Conservation (phyloP, 495 filamentous ascomycete species). For the Penicillium soppii region DNA sequence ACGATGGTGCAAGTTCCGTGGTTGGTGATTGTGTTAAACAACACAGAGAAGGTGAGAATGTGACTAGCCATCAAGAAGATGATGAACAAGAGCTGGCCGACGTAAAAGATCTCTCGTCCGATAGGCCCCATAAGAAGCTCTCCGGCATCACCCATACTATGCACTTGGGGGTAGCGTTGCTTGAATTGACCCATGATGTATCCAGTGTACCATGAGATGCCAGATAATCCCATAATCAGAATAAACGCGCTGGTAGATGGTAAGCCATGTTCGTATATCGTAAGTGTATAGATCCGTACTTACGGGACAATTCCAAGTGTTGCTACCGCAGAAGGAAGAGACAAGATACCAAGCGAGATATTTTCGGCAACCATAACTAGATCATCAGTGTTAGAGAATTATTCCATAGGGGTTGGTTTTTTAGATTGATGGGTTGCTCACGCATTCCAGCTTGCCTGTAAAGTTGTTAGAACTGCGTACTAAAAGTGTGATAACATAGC, state of each 20-base stretch:
- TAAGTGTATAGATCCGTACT: constrained; percentile 28
- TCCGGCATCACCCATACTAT: constrained; percentile 64
- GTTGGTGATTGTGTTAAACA: constrained; percentile 58
- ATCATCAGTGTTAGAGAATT: neutral
- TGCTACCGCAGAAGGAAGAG: constrained; percentile 55
- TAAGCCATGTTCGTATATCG: neutral
- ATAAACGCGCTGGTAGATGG: constrained; percentile 6
- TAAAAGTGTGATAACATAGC: neutral
- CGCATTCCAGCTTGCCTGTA: constrained; percentile 28
- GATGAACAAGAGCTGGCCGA: constrained; percentile 59
- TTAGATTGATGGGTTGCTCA: constrained; percentile 6
- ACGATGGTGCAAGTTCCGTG: constrained; percentile 62
- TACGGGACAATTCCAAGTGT: constrained; percentile 52
- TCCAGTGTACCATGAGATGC: constrained; percentile 60
- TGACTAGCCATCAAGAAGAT: constrained; percentile 72
- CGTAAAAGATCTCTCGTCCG: constrained; percentile 58
- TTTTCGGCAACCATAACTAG: constrained; percentile 61
- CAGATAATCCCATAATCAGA: constrained; percentile 49
- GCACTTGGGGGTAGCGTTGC: constrained; percentile 57
- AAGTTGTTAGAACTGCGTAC: neutral
- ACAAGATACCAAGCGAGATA: constrained; percentile 61
- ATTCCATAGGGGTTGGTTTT: neutral
- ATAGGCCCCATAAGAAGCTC: constrained; percentile 55
- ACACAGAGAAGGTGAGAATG: constrained; percentile 65
- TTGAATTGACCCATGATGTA: constrained; percentile 71